Evolutionary conservation across 306 rosid genomes (phyloP).

Genomic region (Trifolium pratense): DNA sequence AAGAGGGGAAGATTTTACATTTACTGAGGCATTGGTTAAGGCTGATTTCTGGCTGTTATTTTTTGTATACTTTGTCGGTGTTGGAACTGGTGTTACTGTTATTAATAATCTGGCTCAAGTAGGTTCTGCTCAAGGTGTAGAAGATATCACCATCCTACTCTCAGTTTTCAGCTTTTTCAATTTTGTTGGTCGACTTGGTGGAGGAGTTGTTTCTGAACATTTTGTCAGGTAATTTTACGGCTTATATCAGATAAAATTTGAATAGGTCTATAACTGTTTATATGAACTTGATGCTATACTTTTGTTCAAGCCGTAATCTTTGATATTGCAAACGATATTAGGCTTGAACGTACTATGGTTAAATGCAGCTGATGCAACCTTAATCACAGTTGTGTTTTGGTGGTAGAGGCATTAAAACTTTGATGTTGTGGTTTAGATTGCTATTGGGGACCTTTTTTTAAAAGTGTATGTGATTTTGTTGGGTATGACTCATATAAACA

Average conservation of each 20-base stretch:
- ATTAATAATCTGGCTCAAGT: constrained; percentile 80
- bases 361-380: neutral
- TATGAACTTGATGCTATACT: neutral
- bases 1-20: constrained; percentile 82
- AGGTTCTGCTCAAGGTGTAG: constrained; percentile 74
- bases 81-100: constrained; percentile 86
- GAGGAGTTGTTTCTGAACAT: constrained; percentile 82
- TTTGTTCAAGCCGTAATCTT: neutral
- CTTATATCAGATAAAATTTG: neutral
- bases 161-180: constrained; percentile 82
- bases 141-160: constrained; percentile 68
- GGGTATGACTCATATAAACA: too few relatives aligned
- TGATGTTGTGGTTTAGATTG: neutral
- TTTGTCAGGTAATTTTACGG: constrained; percentile 61
- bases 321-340: neutral
- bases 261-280: neutral
- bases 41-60: constrained; percentile 89
- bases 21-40: constrained; percentile 70
- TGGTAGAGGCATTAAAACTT: neutral
- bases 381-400: neutral
- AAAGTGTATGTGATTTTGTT: neutral
- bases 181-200: constrained; percentile 84
- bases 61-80: constrained; percentile 75
- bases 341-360: neutral
- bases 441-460: neutral